Percentiles rank a stretch among this genome's conserved stretches.
Evolutionary conservation across 2,329 filamentous ascomycete species (phyloP).

Genomic region (Epichloe sp.): DNA sequence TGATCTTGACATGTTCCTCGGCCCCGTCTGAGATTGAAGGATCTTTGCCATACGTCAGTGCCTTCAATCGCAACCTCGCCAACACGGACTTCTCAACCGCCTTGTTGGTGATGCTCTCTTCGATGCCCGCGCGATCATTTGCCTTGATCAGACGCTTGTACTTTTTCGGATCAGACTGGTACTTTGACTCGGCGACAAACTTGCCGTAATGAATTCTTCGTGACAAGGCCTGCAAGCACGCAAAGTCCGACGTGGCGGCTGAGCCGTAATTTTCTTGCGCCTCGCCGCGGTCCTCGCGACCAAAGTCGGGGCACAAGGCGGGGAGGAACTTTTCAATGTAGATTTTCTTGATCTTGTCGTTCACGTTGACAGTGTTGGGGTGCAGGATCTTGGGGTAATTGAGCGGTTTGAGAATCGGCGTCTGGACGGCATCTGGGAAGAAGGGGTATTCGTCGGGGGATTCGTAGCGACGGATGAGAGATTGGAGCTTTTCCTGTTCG

Average conservation of each 20-base stretch:
- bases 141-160: conserved; percentile 76
- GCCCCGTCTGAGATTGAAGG: conserved; percentile 49
- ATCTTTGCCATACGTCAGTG: conserved; percentile 85
- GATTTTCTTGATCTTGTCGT: conserved; percentile 70
- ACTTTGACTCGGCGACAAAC: conserved; percentile 95
- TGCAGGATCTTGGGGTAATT: conserved; percentile 82
- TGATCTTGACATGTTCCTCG: conserved; percentile 62
- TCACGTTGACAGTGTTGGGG: conserved; percentile 80
- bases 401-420: conserved; percentile 75
- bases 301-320: conserved; percentile 64
- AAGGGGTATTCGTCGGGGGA: conserved; percentile 96
- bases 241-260: conserved; percentile 80
- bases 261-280: conserved; percentile 92
- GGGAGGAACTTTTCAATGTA: conserved; percentile 80
- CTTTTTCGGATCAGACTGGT: conserved; percentile 64
- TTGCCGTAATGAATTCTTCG: conserved; percentile 94
- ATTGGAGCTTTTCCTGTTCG: conserved; percentile 85
- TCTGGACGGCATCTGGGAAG: conserved; percentile 70
- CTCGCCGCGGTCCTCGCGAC: conserved; percentile 68
- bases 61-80: conserved; percentile 75
- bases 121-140: conserved; percentile 68
- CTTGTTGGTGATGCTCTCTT: conserved; percentile 77
- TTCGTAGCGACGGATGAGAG: conserved; percentile 85
- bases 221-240: conserved; percentile 77
- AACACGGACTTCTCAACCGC: conserved; percentile 86